Conservation (phyloP, 495 filamentous ascomycete genomes). For the Podospora comata region DNA sequence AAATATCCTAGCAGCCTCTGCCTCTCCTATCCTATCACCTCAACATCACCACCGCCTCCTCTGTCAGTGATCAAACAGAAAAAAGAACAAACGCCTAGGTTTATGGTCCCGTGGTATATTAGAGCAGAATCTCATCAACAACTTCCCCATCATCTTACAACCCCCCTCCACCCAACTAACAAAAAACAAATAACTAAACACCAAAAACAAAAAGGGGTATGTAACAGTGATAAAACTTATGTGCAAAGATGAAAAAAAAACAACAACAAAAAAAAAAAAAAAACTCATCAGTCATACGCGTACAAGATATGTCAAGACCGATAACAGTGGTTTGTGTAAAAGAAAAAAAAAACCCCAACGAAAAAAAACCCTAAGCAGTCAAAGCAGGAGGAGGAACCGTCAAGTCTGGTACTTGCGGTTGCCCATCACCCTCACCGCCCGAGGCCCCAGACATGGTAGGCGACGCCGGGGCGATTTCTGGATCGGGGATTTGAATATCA, state of each 20-base stretch:
- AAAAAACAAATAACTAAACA: background rate
- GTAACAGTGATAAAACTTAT: conserved; percentile 4
- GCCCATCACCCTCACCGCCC: conserved; percentile 15
- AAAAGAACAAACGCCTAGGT: conserved; percentile 2
- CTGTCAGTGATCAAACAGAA: background rate
- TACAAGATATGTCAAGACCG: background rate
- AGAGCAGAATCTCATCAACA: conserved; percentile 4
- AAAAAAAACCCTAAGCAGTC: conserved; percentile 10
- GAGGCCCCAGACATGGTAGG: conserved; percentile 31
- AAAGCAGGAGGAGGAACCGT: conserved; percentile 17
- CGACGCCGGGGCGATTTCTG: conserved; percentile 34
- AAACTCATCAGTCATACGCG: conserved; percentile 1
- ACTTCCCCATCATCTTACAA: background rate
- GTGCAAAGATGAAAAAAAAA: background rate
- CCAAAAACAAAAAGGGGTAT: background rate
- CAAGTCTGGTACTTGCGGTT: background rate
- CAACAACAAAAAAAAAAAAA: background rate
- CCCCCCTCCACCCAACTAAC: background rate
- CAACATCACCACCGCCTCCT: background rate
- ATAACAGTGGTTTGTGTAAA: background rate
- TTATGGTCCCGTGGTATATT: background rate
- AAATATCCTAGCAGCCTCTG: background rate
- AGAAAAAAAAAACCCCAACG: background rate
- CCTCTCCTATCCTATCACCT: background rate
- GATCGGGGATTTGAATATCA: conserved; percentile 39